phyloP scores from a whole-genome alignment of 306 rosid species.

The Gillenia trifoliata region DNA sequence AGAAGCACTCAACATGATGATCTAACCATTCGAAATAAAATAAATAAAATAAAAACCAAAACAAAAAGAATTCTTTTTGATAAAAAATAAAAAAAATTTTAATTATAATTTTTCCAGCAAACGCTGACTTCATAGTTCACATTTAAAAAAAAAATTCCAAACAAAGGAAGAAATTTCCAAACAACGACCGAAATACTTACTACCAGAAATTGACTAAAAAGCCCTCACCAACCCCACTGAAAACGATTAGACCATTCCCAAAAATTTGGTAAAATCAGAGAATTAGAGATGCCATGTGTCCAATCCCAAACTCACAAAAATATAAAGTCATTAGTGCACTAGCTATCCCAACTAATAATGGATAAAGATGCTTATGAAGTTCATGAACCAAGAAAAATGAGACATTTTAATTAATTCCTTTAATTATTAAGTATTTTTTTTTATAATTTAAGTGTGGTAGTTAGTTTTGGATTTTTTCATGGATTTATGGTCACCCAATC shows the following conservation, averaged over 20 bases:
- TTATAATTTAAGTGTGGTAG: constrained; percentile 39
- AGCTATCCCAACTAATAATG: constrained; percentile 37
- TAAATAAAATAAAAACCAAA: not conserved
- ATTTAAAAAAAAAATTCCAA: not conserved
- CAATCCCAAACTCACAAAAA: constrained; percentile 17
- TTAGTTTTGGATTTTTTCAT: constrained; percentile 28
- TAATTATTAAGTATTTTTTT: not conserved
- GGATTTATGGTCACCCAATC: constrained; percentile 48
- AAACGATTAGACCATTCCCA: constrained; percentile 31
- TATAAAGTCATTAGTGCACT: constrained; percentile 36
- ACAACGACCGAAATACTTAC: not conserved
- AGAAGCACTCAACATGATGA: constrained; percentile 91
- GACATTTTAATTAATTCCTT: not conserved
- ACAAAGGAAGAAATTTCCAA: not conserved
- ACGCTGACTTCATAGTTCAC: not conserved
- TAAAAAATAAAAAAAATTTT: not conserved
- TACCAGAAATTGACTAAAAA: constrained; percentile 31
- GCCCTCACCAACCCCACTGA: constrained; percentile 75
- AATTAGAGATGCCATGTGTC: constrained; percentile 34
- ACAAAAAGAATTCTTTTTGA: no score
- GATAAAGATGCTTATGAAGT: constrained; percentile 42
- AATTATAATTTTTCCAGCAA: not conserved
- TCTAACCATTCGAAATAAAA: constrained; percentile 38
- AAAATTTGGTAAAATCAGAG: constrained; percentile 32
- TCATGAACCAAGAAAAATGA: constrained; percentile 28